Percentiles rank a stretch among this genome's conserved stretches.
phyloP scores from a whole-genome alignment of 495 filamentous ascomycete species.

The Penicillium coffeae region DNA sequence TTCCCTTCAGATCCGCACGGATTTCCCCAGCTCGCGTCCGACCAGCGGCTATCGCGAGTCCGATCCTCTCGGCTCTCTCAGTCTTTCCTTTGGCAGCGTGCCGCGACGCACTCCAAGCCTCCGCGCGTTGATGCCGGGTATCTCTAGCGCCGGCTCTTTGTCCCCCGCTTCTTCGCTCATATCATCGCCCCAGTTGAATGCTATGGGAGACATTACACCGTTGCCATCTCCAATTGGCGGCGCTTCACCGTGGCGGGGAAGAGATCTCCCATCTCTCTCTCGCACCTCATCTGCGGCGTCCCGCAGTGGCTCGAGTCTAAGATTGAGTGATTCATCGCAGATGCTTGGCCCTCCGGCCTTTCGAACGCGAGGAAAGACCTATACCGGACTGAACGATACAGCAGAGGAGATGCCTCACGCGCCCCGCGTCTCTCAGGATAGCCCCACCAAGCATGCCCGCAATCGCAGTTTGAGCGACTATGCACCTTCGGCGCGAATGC shows the following conservation, averaged over 20 bases:
- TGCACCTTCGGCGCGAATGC: slow-evolving; percentile 64
- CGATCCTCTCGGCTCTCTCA: slow-evolving; percentile 34
- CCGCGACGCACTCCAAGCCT: slow-evolving; percentile 49
- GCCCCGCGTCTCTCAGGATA: slow-evolving; percentile 22
- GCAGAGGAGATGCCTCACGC: slow-evolving; percentile 37
- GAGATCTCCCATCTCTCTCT: slow-evolving; percentile 43
- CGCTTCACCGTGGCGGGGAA: slow-evolving; percentile 63
- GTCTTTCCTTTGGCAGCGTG: slow-evolving; percentile 41
- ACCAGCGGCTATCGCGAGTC: slow-evolving; percentile 29
- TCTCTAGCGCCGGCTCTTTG: slow-evolving; percentile 49
- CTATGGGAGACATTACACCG: slow-evolving; percentile 87
- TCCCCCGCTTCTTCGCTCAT: slow-evolving; percentile 54
- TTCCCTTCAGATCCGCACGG: slow-evolving; percentile 42
- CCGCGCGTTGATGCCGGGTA: slow-evolving; percentile 37
- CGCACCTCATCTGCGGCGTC: slow-evolving; percentile 40
- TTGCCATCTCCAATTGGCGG: slow-evolving; percentile 81
- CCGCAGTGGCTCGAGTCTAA: slow-evolving; percentile 36
- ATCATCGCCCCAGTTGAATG: slow-evolving; percentile 70
- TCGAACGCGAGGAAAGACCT: slow-evolving; percentile 32
- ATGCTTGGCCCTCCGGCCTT: slow-evolving; percentile 28
- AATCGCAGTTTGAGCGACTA: slow-evolving; percentile 90
- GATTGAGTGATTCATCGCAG: slow-evolving; percentile 40
- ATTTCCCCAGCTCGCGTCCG: slow-evolving; percentile 25
- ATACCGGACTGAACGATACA: slow-evolving; percentile 34
- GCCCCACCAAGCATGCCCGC: slow-evolving; percentile 45